Base-by-base conservation (phyloP, 306 rosid genomes). In the Sindora glabra region DNA sequence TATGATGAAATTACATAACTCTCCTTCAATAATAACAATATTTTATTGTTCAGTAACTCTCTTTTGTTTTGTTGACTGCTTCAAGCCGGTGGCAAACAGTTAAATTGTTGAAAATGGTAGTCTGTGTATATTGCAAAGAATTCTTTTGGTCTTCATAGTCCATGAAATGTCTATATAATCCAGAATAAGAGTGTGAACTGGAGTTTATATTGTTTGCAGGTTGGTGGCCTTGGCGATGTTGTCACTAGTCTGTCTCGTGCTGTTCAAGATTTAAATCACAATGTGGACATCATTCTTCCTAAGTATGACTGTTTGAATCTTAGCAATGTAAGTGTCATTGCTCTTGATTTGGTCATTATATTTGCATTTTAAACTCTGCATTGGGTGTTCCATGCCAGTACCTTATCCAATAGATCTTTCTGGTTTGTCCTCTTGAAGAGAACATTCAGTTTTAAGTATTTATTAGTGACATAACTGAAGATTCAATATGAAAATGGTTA, bases 161-260 rank as follows among this genome's bases (percentile, higher is more conserved):
- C n/a, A n/a, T n/a, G n/a, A n/a, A n/a, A n/a, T n/a, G n/a, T n/a
- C 22, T 56, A 24, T 51, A 46, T 53, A 32, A n/a, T n/a, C n/a
- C n/a, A n/a, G n/a, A n/a, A n/a, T n/a, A n/a, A 17, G 58, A 32
- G 19, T 33, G 40, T 45, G 25, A 34, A 42, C 24, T 34, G 32
- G 42, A 30, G 52, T 64, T 58, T 41, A 42, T 50, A 41, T 74
- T 25, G 56, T 34, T 63, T 78, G 63, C 72, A 89, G 97, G 89
- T 89, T 77, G 97, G 97, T 73, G 97, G 97, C 54, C 97, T 89
- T 50, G 97, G 89, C 58, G 97, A 89, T 59, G 97, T 89, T 71
- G 89, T 89, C 44, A 89, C 95, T 60, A 63, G 97, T 77, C 68
- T 89, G 36, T 89, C 97, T 23, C 81, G 95, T 37, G 97, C 97